These are phyloP conservation scores for Ganoderma boninense DNA, from an alignment of 1,284 basidiomycete species.

Conservation along the genomic window DNA sequence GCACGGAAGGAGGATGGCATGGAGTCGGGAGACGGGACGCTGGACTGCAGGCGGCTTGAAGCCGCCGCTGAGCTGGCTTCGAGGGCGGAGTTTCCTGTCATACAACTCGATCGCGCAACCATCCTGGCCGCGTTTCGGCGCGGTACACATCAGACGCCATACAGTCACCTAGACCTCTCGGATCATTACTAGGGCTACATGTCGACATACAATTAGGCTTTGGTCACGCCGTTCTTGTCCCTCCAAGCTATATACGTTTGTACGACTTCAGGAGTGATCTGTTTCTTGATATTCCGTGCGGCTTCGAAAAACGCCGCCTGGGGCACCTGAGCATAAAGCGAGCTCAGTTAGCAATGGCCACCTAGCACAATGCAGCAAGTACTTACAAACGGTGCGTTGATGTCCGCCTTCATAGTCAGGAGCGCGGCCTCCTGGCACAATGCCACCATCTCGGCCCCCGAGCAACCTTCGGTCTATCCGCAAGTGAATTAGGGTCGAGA, in stretches of 20 bases:
- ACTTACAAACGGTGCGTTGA: constrained; percentile 80
- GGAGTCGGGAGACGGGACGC: background rate
- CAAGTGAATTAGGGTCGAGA: background rate
- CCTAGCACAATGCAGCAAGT: background rate
- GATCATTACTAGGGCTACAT: background rate
- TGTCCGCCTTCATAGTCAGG: constrained; percentile 59
- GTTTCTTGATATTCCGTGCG: constrained; percentile 75
- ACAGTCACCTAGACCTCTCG: background rate
- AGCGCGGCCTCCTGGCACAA: constrained; percentile 98
- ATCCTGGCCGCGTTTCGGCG: background rate
- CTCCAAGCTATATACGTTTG: constrained; percentile 75
- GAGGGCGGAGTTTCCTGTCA: background rate
- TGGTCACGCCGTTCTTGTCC: constrained; percentile 44
- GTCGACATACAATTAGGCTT: constrained; percentile 26
- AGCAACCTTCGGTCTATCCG: constrained; percentile 89
- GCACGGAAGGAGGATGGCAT: background rate
- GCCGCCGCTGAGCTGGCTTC: background rate
- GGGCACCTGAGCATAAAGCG: constrained; percentile 63
- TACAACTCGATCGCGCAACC: background rate
- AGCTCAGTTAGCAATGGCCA: background rate
- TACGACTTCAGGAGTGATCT: constrained; percentile 89
- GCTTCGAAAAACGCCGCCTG: constrained; percentile 79
- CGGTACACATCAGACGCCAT: background rate
- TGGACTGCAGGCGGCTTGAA: background rate
- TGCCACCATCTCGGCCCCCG: constrained; percentile 93